Evolutionary conservation across 2,329 filamentous ascomycete species (phyloP).

Genomic region (Sporothrix curviconia): DNA sequence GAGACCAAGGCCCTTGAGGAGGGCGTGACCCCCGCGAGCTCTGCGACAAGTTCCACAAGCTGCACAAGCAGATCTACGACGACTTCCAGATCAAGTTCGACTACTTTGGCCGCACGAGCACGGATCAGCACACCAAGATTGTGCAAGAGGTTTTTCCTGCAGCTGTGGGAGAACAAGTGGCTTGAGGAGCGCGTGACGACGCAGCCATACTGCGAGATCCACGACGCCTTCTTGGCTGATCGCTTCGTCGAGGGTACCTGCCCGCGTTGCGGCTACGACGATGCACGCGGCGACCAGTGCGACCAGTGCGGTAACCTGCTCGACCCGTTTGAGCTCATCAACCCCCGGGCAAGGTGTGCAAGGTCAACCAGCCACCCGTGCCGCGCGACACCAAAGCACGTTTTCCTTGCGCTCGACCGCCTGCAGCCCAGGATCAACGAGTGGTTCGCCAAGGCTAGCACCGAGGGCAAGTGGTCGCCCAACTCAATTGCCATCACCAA

Average conservation of each 20-base stretch:
- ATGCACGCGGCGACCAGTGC: constrained; percentile 62
- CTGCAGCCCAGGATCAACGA: constrained; percentile 68
- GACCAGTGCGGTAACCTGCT: constrained; percentile 63
- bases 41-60: constrained; percentile 84
- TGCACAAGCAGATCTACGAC: constrained; percentile 85
- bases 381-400: constrained; percentile 79
- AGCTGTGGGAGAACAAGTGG: constrained; percentile 82
- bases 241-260: constrained; percentile 77
- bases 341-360: constrained; percentile 92
- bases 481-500: constrained; percentile 73
- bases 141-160: constrained; percentile 83
- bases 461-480: constrained; percentile 67
- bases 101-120: constrained; percentile 89
- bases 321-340: constrained; percentile 68
- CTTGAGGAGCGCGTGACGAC: constrained; percentile 80
- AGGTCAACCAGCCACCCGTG: constrained; percentile 76
- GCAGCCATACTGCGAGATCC: constrained; percentile 74
- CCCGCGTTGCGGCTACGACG: constrained; percentile 64
- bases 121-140: constrained; percentile 81
- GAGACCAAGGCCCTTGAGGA: constrained; percentile 93
- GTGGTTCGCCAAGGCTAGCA: constrained; percentile 69
- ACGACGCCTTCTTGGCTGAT: constrained; percentile 71
- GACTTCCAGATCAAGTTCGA: constrained; percentile 97
- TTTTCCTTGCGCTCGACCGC: constrained; percentile 81
- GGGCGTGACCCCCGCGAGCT: constrained; percentile 69